phyloP scores from a whole-genome alignment of 2,329 filamentous ascomycete genomes.

The Ophiostoma montium region DNA sequence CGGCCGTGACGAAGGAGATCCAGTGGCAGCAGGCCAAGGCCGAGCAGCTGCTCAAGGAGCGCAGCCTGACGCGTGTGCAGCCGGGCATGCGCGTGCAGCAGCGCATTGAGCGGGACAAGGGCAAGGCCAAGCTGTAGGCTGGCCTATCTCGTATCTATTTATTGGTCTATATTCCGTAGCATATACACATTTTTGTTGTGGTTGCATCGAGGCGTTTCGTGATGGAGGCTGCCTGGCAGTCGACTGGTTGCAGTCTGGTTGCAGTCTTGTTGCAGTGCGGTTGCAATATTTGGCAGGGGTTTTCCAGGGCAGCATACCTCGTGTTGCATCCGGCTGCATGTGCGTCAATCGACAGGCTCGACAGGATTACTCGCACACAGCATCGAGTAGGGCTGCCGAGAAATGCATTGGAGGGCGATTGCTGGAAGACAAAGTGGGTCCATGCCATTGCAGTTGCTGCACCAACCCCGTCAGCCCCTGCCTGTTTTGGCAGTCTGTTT shows the following conservation, averaged over 20 bases:
- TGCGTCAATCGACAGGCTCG: too few species aligned
- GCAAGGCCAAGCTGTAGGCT: constrained; percentile 28
- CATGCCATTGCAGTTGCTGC: constrained; percentile 10
- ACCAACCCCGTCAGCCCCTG: constrained; percentile 7
- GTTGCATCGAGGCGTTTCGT: too few species aligned
- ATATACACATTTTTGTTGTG: not conserved
- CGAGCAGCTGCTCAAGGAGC: constrained; percentile 49
- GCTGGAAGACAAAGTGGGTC: too few species aligned
- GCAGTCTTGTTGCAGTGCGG: too few species aligned
- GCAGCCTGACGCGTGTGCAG: constrained; percentile 31
- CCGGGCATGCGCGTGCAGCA: constrained; percentile 35
- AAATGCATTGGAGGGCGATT: constrained; percentile 1
- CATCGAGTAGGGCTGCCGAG: not conserved
- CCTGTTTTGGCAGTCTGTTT: constrained; percentile 9
- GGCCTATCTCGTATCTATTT: constrained; percentile 2
- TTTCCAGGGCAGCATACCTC: too few species aligned
- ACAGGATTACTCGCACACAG: too few species aligned
- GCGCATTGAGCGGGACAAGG: constrained; percentile 17
- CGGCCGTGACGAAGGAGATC: constrained; percentile 46
- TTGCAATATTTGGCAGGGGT: too few species aligned
- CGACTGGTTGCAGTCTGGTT: too few species aligned
- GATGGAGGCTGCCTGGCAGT: not conserved
- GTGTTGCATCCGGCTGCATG: too few species aligned
- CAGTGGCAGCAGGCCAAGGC: constrained; percentile 50
- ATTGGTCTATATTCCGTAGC: not conserved